Evolutionary conservation across 257 asterid species (phyloP).

Genomic region (Jasminum sambac): DNA sequence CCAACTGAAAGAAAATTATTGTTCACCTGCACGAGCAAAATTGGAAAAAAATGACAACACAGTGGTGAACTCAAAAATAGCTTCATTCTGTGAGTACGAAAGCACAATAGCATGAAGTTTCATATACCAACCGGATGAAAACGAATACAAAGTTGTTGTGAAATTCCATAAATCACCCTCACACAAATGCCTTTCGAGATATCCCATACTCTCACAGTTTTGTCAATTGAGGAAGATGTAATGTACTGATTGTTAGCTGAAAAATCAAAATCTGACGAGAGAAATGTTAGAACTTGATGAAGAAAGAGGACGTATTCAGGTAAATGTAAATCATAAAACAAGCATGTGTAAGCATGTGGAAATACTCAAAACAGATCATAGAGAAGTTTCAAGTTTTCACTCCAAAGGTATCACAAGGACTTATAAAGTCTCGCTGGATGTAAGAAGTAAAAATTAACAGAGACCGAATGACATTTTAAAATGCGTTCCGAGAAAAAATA

Average conservation of each 20-base stretch:
- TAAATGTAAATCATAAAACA: not conserved
- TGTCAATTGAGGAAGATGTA: slow-evolving; percentile 88
- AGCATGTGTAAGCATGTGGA: not conserved
- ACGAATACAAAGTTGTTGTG: slow-evolving; percentile 89
- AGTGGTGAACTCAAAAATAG: slow-evolving; percentile 9
- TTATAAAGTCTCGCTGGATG: not conserved
- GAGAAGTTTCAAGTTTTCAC: not conserved
- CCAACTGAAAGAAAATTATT: slow-evolving; percentile 96
- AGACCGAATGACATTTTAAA: not conserved
- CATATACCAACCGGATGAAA: slow-evolving; percentile 87
- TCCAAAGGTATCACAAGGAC: not conserved
- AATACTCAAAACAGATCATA: not conserved
- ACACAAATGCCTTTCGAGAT: slow-evolving; percentile 86
- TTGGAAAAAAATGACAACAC: slow-evolving; percentile 16
- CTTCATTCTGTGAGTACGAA: not conserved
- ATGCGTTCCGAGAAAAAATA: not conserved
- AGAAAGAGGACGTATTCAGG: slow-evolving; percentile 16
- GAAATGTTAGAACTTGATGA: slow-evolving; percentile 24
- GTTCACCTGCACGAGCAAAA: slow-evolving; percentile 64
- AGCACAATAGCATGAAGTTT: slow-evolving; percentile 11
- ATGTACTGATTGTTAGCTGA: slow-evolving; percentile 92
- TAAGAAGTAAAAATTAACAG: not conserved
- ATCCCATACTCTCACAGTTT: slow-evolving; percentile 98
- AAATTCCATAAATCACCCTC: slow-evolving; percentile 90
- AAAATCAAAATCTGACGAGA: slow-evolving; percentile 89